Percentiles rank a stretch among this genome's conserved stretches.
phyloP scores from a whole-genome alignment of 2,329 filamentous ascomycete species.

The Paraphoma chrysanthemicola region DNA sequence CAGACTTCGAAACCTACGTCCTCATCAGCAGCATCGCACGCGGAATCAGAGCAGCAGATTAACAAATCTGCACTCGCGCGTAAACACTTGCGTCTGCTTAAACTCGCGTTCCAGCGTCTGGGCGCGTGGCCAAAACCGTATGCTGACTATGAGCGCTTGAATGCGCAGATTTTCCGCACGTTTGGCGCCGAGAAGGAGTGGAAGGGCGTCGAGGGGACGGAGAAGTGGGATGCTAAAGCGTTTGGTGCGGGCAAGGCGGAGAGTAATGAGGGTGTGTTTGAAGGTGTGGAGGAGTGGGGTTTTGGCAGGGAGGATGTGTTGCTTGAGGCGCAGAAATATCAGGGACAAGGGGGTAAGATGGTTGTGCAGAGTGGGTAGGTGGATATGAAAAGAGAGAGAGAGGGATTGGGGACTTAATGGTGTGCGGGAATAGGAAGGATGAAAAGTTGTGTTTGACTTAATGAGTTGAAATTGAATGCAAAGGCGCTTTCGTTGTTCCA shows the following conservation, averaged over 20 bases:
- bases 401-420: not conserved
- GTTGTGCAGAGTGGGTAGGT: not conserved
- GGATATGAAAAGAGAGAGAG: not conserved
- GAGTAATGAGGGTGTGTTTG: constrained; percentile 45
- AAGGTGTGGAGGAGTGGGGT: constrained; percentile 41
- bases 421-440: too few relatives aligned
- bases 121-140: constrained; percentile 57
- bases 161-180: constrained; percentile 52
- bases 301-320: constrained; percentile 28
- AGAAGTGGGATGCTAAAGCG: constrained; percentile 57
- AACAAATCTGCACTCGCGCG: constrained; percentile 34
- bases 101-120: constrained; percentile 52
- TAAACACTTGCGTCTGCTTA: constrained; percentile 46
- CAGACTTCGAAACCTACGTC: constrained; percentile 24
- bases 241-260: constrained; percentile 58
- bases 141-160: constrained; percentile 57
- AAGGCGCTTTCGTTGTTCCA: too few relatives aligned
- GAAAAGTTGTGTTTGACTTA: too few relatives aligned
- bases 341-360: not conserved
- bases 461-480: too few relatives aligned
- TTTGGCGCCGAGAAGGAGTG: constrained; percentile 47
- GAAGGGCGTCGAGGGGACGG: constrained; percentile 53
- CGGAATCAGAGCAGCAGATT: constrained; percentile 27
- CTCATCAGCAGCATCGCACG: constrained; percentile 30
- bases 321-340: constrained; percentile 17